phyloP scores from a whole-genome alignment of 345 rosid genomes.

The Erysimum cheiranthoides region DNA sequence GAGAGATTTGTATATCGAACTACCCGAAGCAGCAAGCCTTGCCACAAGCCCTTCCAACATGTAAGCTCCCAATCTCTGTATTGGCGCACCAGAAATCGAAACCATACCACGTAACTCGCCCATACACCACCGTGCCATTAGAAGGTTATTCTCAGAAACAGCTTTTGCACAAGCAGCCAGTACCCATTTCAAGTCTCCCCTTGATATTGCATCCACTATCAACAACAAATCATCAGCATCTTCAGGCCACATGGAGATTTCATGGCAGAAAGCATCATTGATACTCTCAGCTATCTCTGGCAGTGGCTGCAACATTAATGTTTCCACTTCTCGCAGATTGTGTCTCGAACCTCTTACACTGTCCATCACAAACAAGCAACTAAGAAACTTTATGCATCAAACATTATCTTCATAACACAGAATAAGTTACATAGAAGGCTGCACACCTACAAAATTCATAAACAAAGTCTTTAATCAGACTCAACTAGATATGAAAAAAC shows the following conservation, averaged over 20 bases:
- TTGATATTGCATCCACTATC: slow-evolving; percentile 45
- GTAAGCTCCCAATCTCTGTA: slow-evolving; percentile 59
- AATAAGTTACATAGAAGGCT: neutral
- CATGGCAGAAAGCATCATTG: slow-evolving; percentile 44
- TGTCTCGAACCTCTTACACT: neutral
- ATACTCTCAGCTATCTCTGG: slow-evolving; percentile 55
- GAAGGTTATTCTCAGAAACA: slow-evolving; percentile 46
- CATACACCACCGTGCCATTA: slow-evolving; percentile 51
- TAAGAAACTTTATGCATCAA: neutral
- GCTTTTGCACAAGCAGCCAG: slow-evolving; percentile 56
- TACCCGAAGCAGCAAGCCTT: slow-evolving; percentile 53
- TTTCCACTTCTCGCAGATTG: slow-evolving; percentile 58
- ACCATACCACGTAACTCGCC: slow-evolving; percentile 51
- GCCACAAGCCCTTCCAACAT: slow-evolving; percentile 62
- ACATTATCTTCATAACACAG: neutral
- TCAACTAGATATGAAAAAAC: slow-evolving; percentile 1
- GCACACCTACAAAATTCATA: slow-evolving; percentile 3
- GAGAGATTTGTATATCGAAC: slow-evolving; percentile 68
- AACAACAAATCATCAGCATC: slow-evolving; percentile 29
- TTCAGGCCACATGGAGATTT: slow-evolving; percentile 35
- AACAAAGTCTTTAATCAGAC: slow-evolving; percentile 14
- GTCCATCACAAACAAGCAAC: slow-evolving; percentile 19
- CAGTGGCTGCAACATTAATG: slow-evolving; percentile 61
- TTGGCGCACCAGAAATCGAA: slow-evolving; percentile 57
- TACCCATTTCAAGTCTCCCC: slow-evolving; percentile 45